phyloP scores from a whole-genome alignment of 176 grass and related monocot species.

The Ensete ventricosum region DNA sequence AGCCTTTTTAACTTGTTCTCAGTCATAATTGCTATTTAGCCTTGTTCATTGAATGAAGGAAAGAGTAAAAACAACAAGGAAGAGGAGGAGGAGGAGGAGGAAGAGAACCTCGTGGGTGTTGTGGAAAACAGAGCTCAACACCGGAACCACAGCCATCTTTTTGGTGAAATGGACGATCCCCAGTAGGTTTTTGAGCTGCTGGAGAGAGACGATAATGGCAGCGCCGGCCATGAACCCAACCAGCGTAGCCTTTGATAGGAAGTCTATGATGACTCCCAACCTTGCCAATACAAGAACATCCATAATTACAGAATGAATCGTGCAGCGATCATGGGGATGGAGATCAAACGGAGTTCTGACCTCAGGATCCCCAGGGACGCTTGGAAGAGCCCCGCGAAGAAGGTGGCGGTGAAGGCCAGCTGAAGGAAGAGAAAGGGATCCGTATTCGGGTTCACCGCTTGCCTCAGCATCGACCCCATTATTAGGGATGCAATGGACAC shows the following conservation, averaged over 20 bases:
- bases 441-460: slow-evolving; percentile 56
- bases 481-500: slow-evolving; percentile 90
- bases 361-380: slow-evolving; percentile 85
- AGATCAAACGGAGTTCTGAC: slow-evolving; percentile 2
- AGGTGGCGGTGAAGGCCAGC: slow-evolving; percentile 82
- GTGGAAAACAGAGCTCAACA: slow-evolving; percentile 78
- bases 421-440: slow-evolving; percentile 77
- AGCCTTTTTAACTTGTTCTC: no score
- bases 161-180: slow-evolving; percentile 93
- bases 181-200: slow-evolving; percentile 82
- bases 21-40: not conserved
- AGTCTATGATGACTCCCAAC: slow-evolving; percentile 84
- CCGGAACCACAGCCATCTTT: slow-evolving; percentile 72
- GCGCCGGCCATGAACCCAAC: slow-evolving; percentile 96
- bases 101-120: slow-evolving; percentile 44
- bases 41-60: not conserved
- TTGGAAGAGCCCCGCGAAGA: slow-evolving; percentile 85
- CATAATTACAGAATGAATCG: not conserved
- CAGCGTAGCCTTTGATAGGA: slow-evolving; percentile 89
- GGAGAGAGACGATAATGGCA: slow-evolving; percentile 80
- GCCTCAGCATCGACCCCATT: slow-evolving; percentile 87
- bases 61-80: not conserved
- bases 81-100: not conserved
- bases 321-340: not conserved
- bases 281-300: slow-evolving; percentile 6